Evolutionary conservation across 192 early-diverging fungal genomes (phyloP).

Genomic region (Coemansia sp.): DNA sequence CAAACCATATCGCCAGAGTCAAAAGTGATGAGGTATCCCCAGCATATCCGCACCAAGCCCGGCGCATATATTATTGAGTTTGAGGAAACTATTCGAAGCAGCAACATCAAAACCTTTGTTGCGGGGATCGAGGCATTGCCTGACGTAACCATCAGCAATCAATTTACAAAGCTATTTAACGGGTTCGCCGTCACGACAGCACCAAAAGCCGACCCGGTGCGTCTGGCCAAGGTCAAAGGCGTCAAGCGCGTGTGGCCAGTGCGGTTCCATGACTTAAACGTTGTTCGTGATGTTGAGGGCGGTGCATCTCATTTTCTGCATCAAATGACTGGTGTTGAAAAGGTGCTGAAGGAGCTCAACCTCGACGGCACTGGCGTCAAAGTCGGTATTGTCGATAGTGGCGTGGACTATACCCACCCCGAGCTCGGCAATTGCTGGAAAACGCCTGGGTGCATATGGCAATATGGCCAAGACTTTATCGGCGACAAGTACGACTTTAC

Average conservation of each 20-base stretch:
- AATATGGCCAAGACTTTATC: slow-evolving; percentile 62
- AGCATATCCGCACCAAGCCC: neutral
- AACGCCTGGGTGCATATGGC: slow-evolving; percentile 7
- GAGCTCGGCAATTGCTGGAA: slow-evolving; percentile 13
- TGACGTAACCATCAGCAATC: slow-evolving; percentile 4
- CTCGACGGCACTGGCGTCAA: slow-evolving; percentile 1
- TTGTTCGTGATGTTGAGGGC: neutral
- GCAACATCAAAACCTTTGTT: slow-evolving; percentile 3
- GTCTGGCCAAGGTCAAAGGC: slow-evolving; percentile 1
- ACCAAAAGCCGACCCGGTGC: neutral
- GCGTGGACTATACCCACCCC: slow-evolving; percentile 16
- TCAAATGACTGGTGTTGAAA: slow-evolving; percentile 3
- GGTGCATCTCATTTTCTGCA: neutral
- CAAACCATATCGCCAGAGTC: neutral
- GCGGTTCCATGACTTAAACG: neutral
- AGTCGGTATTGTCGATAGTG: slow-evolving; percentile 12
- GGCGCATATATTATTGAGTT: slow-evolving; percentile 2
- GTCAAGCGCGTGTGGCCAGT: slow-evolving; percentile 8
- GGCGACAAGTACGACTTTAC: slow-evolving; percentile 50
- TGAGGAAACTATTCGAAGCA: neutral
- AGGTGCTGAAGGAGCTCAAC: neutral
- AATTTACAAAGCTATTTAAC: slow-evolving; percentile 3
- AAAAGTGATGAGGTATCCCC: neutral
- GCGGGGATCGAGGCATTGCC: neutral
- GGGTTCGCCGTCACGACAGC: slow-evolving; percentile 1